Conservation (phyloP, 352 stramenopile species). For the Phytophthora boehmeriae region DNA sequence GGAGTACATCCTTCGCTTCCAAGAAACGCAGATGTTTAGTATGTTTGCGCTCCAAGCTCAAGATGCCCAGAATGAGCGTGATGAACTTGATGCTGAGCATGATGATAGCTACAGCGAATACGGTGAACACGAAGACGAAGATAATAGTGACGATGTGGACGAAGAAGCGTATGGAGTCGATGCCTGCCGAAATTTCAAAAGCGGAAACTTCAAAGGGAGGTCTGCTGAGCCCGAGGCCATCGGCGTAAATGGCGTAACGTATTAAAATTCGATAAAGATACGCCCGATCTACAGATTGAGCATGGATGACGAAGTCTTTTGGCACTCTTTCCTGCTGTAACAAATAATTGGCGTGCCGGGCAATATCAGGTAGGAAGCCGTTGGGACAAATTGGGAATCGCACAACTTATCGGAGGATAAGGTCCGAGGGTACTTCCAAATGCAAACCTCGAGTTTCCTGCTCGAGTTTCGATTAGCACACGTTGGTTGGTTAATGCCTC, state of each 20-base stretch:
- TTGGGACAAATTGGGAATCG: slow-evolving; percentile 5
- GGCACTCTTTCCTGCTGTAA: too few relatives aligned
- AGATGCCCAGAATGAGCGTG: slow-evolving; percentile 33
- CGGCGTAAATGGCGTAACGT: neutral
- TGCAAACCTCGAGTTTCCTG: too few relatives aligned
- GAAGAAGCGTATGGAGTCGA: slow-evolving; percentile 5
- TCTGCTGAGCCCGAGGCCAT: neutral
- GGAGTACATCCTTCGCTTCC: slow-evolving; percentile 70
- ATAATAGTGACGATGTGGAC: slow-evolving; percentile 23
- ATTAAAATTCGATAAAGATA: neutral
- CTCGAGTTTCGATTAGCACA: too few relatives aligned
- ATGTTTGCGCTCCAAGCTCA: slow-evolving; percentile 60
- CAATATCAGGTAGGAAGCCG: slow-evolving; percentile 3
- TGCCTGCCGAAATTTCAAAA: neutral
- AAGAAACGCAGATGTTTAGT: slow-evolving; percentile 87
- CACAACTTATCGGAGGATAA: slow-evolving; percentile 2
- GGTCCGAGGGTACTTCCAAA: neutral
- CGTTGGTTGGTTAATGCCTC: too few relatives aligned
- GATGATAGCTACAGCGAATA: slow-evolving; percentile 37
- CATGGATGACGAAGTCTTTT: neutral
- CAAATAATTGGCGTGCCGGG: too few relatives aligned
- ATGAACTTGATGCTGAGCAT: slow-evolving; percentile 35
- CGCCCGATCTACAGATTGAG: neutral
- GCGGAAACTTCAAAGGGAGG: neutral
- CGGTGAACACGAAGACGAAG: slow-evolving; percentile 31